Conservation (phyloP, 2,329 filamentous ascomycete genomes). For the Colletotrichum filicis region DNA sequence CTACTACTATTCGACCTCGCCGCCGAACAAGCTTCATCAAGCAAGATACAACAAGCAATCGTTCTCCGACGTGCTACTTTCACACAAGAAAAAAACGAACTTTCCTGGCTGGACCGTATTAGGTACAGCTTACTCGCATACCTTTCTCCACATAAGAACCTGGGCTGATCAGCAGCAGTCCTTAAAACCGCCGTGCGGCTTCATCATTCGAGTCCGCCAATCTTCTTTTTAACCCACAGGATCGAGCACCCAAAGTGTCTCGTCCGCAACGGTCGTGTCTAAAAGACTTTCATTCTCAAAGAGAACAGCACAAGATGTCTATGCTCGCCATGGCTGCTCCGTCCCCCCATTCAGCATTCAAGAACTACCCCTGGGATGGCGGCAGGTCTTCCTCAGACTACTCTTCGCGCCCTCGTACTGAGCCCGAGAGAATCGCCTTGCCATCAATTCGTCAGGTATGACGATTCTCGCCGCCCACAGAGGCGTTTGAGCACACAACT, state of each 20-base stretch:
- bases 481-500: conserved; percentile 13
- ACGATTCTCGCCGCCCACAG: background rate
- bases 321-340: conserved; percentile 59
- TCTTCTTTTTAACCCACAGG: conserved; percentile 48
- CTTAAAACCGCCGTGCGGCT: conserved; percentile 37
- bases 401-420: conserved; percentile 47
- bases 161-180: conserved; percentile 22
- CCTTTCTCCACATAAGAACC: background rate
- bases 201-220: conserved; percentile 35
- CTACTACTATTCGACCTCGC: background rate
- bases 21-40: conserved; percentile 20
- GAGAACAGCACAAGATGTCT: conserved; percentile 56
- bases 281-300: conserved; percentile 38
- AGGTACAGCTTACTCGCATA: conserved; percentile 7
- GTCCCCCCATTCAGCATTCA: conserved; percentile 53
- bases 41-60: conserved; percentile 3
- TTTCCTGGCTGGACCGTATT: conserved; percentile 27
- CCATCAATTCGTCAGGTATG: conserved; percentile 65
- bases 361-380: conserved; percentile 53
- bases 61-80: conserved; percentile 20
- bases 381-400: conserved; percentile 46
- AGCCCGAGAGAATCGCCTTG: conserved; percentile 55
- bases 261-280: conserved; percentile 28
- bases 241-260: conserved; percentile 45
- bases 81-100: background rate